Base-by-base conservation (phyloP, 2,329 filamentous ascomycete genomes). In the Penicillium thymicola region DNA sequence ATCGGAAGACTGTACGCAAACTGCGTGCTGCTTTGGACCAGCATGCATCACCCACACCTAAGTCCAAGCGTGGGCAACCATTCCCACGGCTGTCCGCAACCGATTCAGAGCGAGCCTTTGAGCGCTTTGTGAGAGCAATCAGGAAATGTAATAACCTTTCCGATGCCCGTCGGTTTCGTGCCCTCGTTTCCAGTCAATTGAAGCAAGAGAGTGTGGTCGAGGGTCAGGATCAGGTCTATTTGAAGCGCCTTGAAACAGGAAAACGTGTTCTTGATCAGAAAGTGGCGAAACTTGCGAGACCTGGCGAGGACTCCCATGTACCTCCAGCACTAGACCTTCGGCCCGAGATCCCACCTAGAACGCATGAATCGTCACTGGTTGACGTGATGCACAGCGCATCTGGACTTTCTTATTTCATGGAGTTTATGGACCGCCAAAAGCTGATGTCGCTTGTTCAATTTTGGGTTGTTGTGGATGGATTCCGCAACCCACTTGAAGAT, bases 361-460 rank as follows among this genome's bases (percentile, higher is more conserved):
- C 92, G 38, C 87, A 92, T 61, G 89, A 89, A 65, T 88, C 88
- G 8, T 87, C 89, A 0, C 79, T 97, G 2, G 84, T 87, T 13
- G 92, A 97, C 62, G 81, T 99, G n/a, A 81, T 99, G 56, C 89
- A 92, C 64, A 92, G 95, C 72, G 85, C 94, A 2, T 89, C 93
- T 1, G 93, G 91, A 0, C 80, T 99, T 9, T 97, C 94, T 2
- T 99, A 96, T 71, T 97, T 99, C 76, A 99, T 99, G 94, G 94
- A 99, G 71, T 97, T 92, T 69, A 99, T 99, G 94, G 94, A 99
- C 71, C 87, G 94, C 41, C 89, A 92, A 70, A 82, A 84, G 16
- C 80, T 93, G 27, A 93, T 97, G 88, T 84, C 89, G 14, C 78
- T 97, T 45, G 92, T 99, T 6, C 94, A 99, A 68, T 99, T 97